Base-by-base conservation (phyloP, 129 eudicot species). In the Ambrosia artemisiifolia region DNA sequence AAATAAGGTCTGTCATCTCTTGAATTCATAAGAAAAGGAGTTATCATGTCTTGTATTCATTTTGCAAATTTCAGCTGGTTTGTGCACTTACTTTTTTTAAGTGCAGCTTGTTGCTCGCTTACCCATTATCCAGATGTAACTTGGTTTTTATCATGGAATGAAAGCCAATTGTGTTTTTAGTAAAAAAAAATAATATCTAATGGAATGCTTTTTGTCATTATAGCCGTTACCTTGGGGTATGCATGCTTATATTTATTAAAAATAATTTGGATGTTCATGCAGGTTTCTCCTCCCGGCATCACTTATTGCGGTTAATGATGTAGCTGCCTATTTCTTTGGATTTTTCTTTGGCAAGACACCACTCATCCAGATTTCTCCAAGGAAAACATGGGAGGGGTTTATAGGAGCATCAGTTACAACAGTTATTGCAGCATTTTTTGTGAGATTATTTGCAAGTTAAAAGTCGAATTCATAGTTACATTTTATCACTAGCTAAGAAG, bases 311-410 rank as follows among this genome's bases (percentile, higher is more conserved):
- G 84, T 88, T 44, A 91, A 91, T 76, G 95, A 91, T 42, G 80
- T 91, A 13, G 82, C 97, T 5, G 95, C 97, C 42, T 88, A 91
- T 76, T 64, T 91, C 11, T 91, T 91, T 60, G 95, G 95, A 0
- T 91, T 91, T 71, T 91, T 88, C 80, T 88, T 91, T 33, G 97
- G 97, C n/a, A 91, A 70, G 72, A 91, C 97, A 0, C 97, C 95
- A 47, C 75, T 91, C 43, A 91, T 88, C 49, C 88, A 91, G 84
- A 83, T 88, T 11, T 91, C 97, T 11, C 97, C 97, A 35, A 88
- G 86, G 87, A 91, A 88, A 74, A 91, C 97, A 57, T 88, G 97
- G 97, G 97, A 91, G 82, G 97, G 97, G 2, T 91, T 91, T 63
- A 80, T 91, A 66, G 97, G 95, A 70, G 95, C 88, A 57, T 91